phyloP scores from a whole-genome alignment of 768 basidiomycete species.

The Mycena rebaudengoi region DNA sequence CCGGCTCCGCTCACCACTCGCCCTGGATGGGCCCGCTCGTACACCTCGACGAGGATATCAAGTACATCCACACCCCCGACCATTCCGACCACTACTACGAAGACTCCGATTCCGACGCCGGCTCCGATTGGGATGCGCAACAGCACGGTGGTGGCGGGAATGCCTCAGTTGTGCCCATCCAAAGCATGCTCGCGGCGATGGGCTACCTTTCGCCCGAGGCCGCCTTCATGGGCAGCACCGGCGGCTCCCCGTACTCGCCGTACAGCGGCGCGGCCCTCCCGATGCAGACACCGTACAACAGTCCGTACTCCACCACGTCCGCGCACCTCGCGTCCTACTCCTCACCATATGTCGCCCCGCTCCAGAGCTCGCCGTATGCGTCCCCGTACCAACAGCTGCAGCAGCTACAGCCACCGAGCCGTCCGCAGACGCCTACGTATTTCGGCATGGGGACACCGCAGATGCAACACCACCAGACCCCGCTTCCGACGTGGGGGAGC shows the following conservation, averaged over 20 bases:
- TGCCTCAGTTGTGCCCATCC: conserved; percentile 1
- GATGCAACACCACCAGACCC: not conserved
- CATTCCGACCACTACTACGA: conserved; percentile 7
- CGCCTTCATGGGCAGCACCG: conserved; percentile 12
- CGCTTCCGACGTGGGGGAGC: not conserved
- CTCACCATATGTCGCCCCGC: conserved; percentile 7
- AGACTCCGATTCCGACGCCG: conserved; percentile 2
- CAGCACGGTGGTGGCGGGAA: not conserved
- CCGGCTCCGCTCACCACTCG: conserved; percentile 3
- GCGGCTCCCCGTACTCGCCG: conserved; percentile 18
- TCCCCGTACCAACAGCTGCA: not conserved
- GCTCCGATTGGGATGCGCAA: not conserved
- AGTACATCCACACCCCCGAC: conserved; percentile 9
- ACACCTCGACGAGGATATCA: conserved; percentile 18
- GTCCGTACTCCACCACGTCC: not conserved
- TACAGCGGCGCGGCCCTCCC: conserved; percentile 17
- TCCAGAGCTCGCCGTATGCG: conserved; percentile 5
- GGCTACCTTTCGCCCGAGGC: conserved; percentile 22
- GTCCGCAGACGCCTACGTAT: conserved; percentile 16
- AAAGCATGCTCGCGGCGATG: conserved; percentile 12
- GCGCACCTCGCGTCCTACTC: not conserved
- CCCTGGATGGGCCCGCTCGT: conserved; percentile 19
- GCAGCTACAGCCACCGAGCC: conserved; percentile 11
- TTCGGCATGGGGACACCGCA: not conserved
- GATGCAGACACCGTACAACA: not conserved